Evolutionary conservation across 345 rosid species (phyloP).

Genomic region (Combretum micranthum): DNA sequence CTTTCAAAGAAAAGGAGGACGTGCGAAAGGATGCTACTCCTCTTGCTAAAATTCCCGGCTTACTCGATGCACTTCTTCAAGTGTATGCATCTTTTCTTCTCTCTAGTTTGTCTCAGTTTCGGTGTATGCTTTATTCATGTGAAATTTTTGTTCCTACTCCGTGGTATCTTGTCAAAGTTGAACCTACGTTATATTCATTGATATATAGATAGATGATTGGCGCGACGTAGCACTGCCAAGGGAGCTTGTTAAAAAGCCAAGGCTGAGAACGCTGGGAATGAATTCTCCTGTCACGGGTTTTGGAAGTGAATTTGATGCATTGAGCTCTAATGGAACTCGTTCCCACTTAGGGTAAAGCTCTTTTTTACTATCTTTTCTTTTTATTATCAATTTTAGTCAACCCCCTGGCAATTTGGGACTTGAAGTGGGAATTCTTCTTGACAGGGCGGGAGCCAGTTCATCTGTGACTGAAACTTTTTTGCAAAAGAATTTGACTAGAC

Average conservation of each 20-base stretch:
- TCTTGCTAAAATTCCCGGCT: constrained; percentile 87
- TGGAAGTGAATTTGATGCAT: constrained; percentile 57
- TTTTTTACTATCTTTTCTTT: background rate
- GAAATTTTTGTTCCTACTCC: background rate
- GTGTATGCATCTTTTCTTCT: constrained; percentile 39
- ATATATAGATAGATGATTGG: constrained; percentile 92
- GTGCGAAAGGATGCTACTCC: constrained; percentile 71
- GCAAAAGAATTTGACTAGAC: constrained; percentile 40
- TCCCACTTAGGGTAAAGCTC: constrained; percentile 41
- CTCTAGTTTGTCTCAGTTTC: background rate
- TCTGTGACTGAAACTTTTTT: constrained; percentile 32
- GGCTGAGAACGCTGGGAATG: constrained; percentile 64
- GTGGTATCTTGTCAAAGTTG: background rate
- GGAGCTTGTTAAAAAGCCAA: constrained; percentile 43
- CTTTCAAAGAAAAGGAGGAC: constrained; percentile 92
- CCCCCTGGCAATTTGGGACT: background rate
- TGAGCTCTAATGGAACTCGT: constrained; percentile 34
- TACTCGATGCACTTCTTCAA: constrained; percentile 92
- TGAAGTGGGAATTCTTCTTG: constrained; percentile 11
- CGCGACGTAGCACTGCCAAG: constrained; percentile 75
- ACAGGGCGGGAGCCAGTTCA: constrained; percentile 39
- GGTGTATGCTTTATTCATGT: too few species aligned
- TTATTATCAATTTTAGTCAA: background rate
- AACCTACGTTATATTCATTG: background rate
- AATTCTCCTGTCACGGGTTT: constrained; percentile 71